Conservation (phyloP, 2,329 filamentous ascomycete genomes). For the Dothiorella sarmentorum region DNA sequence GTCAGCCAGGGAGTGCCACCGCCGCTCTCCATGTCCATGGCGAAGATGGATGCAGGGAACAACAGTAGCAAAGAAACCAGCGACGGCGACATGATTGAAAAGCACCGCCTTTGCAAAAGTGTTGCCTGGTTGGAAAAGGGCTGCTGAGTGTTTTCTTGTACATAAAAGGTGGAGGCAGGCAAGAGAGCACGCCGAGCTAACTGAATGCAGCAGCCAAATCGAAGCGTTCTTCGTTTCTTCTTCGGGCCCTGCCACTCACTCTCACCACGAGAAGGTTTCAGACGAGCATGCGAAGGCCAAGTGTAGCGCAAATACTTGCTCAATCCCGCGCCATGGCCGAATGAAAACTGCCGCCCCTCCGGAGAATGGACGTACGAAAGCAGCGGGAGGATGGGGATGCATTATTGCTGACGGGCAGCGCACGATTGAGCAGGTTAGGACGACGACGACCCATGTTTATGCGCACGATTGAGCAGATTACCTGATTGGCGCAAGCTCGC, state of each 20-base stretch:
- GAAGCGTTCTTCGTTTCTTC: no score
- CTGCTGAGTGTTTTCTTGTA: no score
- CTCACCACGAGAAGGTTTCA: no score
- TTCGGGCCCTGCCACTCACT: no score
- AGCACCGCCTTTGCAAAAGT: no score
- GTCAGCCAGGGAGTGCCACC: constrained; percentile 13
- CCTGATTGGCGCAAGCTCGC: neutral
- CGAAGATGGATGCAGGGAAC: neutral
- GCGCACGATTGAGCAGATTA: constrained; percentile 13
- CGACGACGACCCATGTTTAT: neutral
- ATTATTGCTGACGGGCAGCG: no score
- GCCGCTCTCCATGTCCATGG: neutral
- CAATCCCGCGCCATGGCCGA: no score
- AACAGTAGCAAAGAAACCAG: neutral
- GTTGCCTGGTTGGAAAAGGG: no score
- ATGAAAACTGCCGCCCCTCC: neutral
- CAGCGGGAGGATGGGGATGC: no score
- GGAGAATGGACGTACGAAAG: no score
- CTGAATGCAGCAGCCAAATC: neutral
- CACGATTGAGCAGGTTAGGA: constrained; percentile 2
- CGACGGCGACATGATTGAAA: neutral
- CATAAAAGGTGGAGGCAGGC: neutral
- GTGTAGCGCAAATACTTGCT: no score
- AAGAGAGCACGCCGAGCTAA: neutral
- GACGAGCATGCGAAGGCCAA: no score